Evolutionary conservation across 345 rosid species (phyloP).

Genomic region (Chamaenerion angustifolium): DNA sequence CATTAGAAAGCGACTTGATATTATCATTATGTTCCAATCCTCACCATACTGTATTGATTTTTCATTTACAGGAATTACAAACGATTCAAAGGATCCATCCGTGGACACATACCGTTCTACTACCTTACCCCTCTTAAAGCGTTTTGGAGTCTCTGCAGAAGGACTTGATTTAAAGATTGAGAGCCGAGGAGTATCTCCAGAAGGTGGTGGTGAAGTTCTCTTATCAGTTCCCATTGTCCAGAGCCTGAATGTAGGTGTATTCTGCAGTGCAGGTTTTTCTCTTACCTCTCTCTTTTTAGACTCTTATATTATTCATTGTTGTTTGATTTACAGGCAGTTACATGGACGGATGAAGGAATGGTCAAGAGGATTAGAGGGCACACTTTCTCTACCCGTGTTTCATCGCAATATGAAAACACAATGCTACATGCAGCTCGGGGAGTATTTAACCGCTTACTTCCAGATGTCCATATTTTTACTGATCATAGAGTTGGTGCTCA

Average conservation of each 20-base stretch:
- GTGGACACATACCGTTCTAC: constrained; percentile 69
- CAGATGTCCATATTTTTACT: constrained; percentile 68
- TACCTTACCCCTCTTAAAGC: constrained; percentile 51
- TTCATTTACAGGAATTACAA: constrained; percentile 51
- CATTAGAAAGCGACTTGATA: neutral
- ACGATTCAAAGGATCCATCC: constrained; percentile 66
- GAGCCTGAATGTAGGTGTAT: constrained; percentile 33
- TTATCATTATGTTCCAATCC: too few species aligned
- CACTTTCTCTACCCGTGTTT: constrained; percentile 67
- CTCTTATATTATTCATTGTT: constrained; percentile 6
- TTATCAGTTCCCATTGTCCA: constrained; percentile 50
- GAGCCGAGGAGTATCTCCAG: constrained; percentile 68
- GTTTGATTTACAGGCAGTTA: constrained; percentile 40
- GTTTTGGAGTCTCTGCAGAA: constrained; percentile 63
- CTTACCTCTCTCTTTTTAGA: neutral
- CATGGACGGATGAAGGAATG: constrained; percentile 85
- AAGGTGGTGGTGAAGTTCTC: constrained; percentile 76
- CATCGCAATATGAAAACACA: constrained; percentile 54
- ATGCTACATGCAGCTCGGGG: constrained; percentile 86
- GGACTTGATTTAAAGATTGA: constrained; percentile 66
- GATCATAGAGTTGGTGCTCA: constrained; percentile 58
- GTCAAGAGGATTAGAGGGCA: constrained; percentile 79
- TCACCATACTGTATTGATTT: neutral
- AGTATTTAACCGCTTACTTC: constrained; percentile 67
- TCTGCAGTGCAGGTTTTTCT: neutral